A percentile compares a stretch with the other conserved stretches of the same genome.
Evolutionary conservation across 805 yeast genomes (phyloP).

Genomic region (Wickerhamiella allomyrinae): DNA sequence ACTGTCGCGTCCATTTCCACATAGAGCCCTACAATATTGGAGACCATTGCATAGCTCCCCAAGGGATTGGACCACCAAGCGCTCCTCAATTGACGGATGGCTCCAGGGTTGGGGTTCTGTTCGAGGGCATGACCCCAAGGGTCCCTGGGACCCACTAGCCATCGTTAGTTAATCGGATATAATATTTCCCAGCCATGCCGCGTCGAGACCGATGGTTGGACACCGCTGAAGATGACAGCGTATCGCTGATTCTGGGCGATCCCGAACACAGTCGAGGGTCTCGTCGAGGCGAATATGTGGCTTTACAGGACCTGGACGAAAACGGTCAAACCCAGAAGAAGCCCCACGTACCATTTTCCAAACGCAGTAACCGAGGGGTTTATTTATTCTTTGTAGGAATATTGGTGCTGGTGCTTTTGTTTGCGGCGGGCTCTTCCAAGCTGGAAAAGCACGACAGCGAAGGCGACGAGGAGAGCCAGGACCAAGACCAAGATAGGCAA

Average conservation of each 20-base stretch:
- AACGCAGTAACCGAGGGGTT: conserved; percentile 1
- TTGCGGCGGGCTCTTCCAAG: conserved; percentile 2
- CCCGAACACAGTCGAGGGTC: conserved; percentile 6
- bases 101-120: too few relatives aligned
- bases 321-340: conserved; percentile 6
- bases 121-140: too few relatives aligned
- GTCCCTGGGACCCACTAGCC: too few relatives aligned
- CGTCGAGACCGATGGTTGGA: conserved; percentile 1
- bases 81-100: too few relatives aligned
- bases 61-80: too few relatives aligned
- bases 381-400: conserved; percentile 4
- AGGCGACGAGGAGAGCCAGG: not conserved
- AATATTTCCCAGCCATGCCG: not conserved
- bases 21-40: too few relatives aligned
- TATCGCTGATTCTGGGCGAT: conserved; percentile 14
- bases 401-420: conserved; percentile 4
- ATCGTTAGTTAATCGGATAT: too few relatives aligned
- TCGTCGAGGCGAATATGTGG: conserved; percentile 10
- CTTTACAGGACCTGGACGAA: conserved; percentile 15
- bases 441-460: not conserved
- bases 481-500: not conserved
- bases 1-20: too few relatives aligned
- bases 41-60: too few relatives aligned
- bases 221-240: conserved; percentile 14
- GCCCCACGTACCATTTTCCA: not conserved